Evolutionary conservation across 805 yeast genomes (phyloP).

Genomic region (Zygoascus biomembranicola): DNA sequence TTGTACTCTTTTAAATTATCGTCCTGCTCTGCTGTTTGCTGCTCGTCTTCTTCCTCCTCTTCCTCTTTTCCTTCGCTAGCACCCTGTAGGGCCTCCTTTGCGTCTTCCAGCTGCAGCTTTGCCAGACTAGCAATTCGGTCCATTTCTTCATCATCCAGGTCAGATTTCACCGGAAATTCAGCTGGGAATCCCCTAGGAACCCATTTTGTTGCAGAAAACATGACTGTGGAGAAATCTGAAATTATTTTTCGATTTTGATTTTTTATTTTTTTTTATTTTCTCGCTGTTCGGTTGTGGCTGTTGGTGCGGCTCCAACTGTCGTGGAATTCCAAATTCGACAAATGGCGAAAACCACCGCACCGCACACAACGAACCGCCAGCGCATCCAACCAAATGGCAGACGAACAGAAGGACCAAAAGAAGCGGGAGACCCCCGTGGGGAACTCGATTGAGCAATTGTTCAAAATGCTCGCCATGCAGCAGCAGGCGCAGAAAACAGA

Average conservation of each 20-base stretch:
- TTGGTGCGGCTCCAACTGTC: too few species aligned
- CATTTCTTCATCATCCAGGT: conserved; percentile 86
- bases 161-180: conserved; percentile 85
- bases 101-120: conserved; percentile 69
- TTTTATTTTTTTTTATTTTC: background rate
- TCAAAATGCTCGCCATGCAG: conserved; percentile 14
- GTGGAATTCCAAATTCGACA: too few species aligned
- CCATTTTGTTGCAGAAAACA: conserved; percentile 93
- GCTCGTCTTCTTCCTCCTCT: conserved; percentile 20
- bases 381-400: background rate
- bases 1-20: conserved; percentile 86
- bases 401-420: background rate
- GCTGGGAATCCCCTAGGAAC: conserved; percentile 94
- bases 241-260: background rate
- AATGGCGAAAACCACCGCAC: too few species aligned
- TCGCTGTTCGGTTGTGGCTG: too few species aligned
- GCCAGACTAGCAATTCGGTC: conserved; percentile 83
- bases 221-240: conserved; percentile 21
- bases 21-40: conserved; percentile 32
- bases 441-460: conserved; percentile 17
- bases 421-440: conserved; percentile 8
- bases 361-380: too few species aligned
- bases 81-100: conserved; percentile 52
- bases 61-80: conserved; percentile 25
- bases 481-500: background rate